Evolutionary conservation across 768 basidiomycete species (phyloP).

Genomic region (Galerina marginata): DNA sequence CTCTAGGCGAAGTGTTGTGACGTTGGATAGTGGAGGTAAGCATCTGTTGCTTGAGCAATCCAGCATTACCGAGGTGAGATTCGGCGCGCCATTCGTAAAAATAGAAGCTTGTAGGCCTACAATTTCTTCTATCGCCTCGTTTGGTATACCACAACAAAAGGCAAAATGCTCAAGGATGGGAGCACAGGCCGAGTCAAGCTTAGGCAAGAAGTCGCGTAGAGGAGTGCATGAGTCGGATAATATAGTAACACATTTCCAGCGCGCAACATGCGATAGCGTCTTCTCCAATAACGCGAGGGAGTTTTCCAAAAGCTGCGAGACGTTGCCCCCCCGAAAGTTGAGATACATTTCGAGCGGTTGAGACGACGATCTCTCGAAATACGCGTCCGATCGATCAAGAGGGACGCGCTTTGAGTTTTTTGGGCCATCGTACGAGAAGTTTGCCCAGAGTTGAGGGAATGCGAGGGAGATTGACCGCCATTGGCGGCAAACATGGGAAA

Average conservation of each 20-base stretch:
- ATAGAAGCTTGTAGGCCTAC: neutral
- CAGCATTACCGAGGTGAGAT: conserved; percentile 18
- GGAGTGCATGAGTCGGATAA: neutral
- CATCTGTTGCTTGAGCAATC: conserved; percentile 4
- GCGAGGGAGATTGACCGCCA: conserved; percentile 25
- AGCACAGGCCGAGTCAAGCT: conserved; percentile 2
- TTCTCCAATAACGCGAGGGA: neutral
- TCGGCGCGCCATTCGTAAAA: conserved; percentile 24
- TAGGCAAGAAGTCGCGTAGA: neutral
- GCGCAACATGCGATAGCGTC: neutral
- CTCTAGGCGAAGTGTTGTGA: conserved; percentile 25
- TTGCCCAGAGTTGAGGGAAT: conserved; percentile 24
- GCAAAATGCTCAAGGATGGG: conserved; percentile 25
- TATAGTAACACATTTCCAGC: neutral
- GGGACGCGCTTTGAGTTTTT: neutral
- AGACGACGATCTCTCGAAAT: conserved; percentile 22
- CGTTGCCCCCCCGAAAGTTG: conserved; percentile 13
- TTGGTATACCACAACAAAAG: conserved; percentile 1
- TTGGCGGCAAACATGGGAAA: conserved; percentile 28
- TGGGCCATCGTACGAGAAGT: conserved; percentile 16
- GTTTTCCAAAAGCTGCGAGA: neutral
- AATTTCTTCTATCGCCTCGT: neutral
- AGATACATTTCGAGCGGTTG: conserved; percentile 22
- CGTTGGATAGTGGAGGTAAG: conserved; percentile 12
- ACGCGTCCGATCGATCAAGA: conserved; percentile 23